phyloP scores from a whole-genome alignment of 2,329 filamentous ascomycete genomes.

The Aureobasidium sp. region DNA sequence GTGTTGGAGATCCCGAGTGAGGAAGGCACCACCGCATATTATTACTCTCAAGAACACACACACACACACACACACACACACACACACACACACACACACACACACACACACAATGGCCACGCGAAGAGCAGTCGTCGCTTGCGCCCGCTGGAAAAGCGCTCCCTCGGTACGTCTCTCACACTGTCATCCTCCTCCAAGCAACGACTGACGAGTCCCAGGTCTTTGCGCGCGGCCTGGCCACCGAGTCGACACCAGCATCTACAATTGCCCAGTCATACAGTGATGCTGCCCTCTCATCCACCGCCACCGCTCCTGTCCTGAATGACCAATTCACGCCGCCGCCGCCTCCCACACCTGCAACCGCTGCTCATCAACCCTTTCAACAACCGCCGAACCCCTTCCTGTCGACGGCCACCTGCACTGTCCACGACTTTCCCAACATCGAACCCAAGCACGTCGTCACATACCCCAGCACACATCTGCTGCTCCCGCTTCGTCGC shows the following conservation, averaged over 20 bases:
- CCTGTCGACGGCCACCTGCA: slow-evolving; percentile 62
- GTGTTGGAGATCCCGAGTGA: neutral
- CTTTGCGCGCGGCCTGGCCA: slow-evolving; percentile 51
- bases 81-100: neutral
- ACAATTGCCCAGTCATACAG: slow-evolving; percentile 29
- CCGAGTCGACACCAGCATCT: slow-evolving; percentile 22
- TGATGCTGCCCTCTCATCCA: slow-evolving; percentile 29
- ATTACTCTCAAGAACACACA: neutral
- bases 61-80: neutral
- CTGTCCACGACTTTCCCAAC: slow-evolving; percentile 81
- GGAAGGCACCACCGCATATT: neutral
- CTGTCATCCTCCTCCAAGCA: neutral
- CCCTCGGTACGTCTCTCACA: neutral
- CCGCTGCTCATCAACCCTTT: slow-evolving; percentile 19
- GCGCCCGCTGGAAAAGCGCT: slow-evolving; percentile 3
- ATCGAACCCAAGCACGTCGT: slow-evolving; percentile 76
- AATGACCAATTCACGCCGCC: slow-evolving; percentile 18
- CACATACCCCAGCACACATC: slow-evolving; percentile 71
- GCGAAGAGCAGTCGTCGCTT: slow-evolving; percentile 5
- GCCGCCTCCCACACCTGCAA: slow-evolving; percentile 13
- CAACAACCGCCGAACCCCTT: slow-evolving; percentile 32
- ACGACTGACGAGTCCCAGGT: neutral
- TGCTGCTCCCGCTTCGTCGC: slow-evolving; percentile 76
- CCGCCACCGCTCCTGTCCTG: slow-evolving; percentile 19
- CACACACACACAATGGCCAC: slow-evolving; percentile 1